Evolutionary conservation across 345 rosid species (phyloP), one percentile per base, ranked within the genome.

Genomic region (Psidium friedrichsthalianum): DNA sequence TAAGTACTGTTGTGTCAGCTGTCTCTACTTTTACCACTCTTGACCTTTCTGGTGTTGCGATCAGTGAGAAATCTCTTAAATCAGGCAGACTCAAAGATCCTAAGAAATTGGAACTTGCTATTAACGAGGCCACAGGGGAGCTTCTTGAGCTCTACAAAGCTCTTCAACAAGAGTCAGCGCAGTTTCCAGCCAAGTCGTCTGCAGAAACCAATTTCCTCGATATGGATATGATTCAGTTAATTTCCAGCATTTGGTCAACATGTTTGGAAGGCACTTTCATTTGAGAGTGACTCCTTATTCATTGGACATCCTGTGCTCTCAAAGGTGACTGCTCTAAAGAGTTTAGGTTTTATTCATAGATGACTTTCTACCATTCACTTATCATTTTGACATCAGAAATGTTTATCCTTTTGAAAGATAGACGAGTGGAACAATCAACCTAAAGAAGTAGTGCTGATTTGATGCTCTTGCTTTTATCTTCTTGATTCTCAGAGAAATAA

Each of bases 211-310:
- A 84, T 87, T 92, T 90, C 83, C 93, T 92, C 51, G 97, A 94
- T 74, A 86, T 90, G 58, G 94, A 94, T 86, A 88, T 86, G 87
- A 91, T 86, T 83, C 92, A 85, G 88, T 90, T 89, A 88, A 94
- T 88, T 92, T 95, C 86, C 95, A 92, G 88, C 91, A 90, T 82
- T 90, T 97, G 91, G 98, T 94, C 42, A 93, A 93, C 84, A 87
- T 90, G 92, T 86, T 95, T 59, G 86, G 83, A 36, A 92, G 86
- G 82, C 89, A 89, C 87, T 86, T 93, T 36, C 87, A 90, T 86
- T 95, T 81, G 89, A 83, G 84, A 88, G 85, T 64, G 91, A 87
- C 83, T 88, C 90, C 83, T 86, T 88, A 56, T 56, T 82, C 82
- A 64, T 88, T 86, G 93, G 91, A 86, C 90, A 90, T 87, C 90